Conservation (phyloP, 1,284 basidiomycete genomes). For the Exsudoporus floridanus region DNA sequence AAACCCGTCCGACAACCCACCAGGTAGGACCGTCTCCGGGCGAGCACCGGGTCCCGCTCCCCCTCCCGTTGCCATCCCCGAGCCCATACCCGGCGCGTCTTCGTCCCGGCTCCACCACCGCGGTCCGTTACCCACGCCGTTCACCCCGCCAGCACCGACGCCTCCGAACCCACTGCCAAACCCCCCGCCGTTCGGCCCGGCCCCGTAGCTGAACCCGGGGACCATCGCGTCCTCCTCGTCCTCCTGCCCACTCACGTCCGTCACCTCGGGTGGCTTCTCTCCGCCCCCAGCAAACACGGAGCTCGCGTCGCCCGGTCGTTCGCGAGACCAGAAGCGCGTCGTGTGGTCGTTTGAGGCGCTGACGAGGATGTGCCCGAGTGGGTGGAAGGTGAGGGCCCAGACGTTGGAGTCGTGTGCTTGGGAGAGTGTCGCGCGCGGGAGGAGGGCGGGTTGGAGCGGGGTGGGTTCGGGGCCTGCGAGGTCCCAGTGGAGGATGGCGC, state of each 20-base stretch:
- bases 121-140: slow-evolving; percentile 6
- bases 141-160: slow-evolving; percentile 11
- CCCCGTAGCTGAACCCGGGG: slow-evolving; percentile 53
- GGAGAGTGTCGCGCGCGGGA: slow-evolving; percentile 79
- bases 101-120: slow-evolving; percentile 46
- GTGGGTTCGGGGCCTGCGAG: slow-evolving; percentile 56
- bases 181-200: slow-evolving; percentile 23
- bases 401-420: slow-evolving; percentile 97
- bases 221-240: slow-evolving; percentile 74
- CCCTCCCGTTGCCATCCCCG: not conserved
- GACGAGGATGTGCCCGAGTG: slow-evolving; percentile 91
- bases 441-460: slow-evolving; percentile 36
- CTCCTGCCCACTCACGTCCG: slow-evolving; percentile 61
- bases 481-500: slow-evolving; percentile 92
- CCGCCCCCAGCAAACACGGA: slow-evolving; percentile 73
- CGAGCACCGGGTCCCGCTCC: fast-evolving
- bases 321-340: slow-evolving; percentile 95
- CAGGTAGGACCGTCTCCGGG: slow-evolving; percentile 1
- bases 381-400: slow-evolving; percentile 95
- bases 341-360: slow-evolving; percentile 96
- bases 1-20: slow-evolving; percentile 19
- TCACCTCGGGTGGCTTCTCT: slow-evolving; percentile 69
- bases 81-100: slow-evolving; percentile 23
- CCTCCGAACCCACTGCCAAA: slow-evolving; percentile 11
- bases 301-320: slow-evolving; percentile 72